Evolutionary conservation across 345 rosid species (phyloP).

Genomic region (Bruguiera gymnorhiza): DNA sequence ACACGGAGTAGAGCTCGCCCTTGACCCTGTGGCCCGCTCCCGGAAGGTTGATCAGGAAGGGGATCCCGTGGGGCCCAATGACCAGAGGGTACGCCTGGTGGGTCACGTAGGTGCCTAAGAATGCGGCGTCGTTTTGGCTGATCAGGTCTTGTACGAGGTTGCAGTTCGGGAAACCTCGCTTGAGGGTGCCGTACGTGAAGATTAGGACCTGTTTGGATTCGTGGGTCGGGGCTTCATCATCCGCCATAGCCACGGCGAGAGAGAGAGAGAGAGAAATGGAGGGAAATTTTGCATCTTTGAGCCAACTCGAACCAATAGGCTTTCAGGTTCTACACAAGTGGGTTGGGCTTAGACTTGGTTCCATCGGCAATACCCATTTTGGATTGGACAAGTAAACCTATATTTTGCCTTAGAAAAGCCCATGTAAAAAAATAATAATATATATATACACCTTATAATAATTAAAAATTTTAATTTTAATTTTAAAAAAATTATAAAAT

Average conservation of each 20-base stretch:
- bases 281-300: too few species aligned
- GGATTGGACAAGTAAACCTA: too few species aligned
- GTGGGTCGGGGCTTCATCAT: neutral
- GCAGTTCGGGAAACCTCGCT: constrained; percentile 50
- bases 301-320: too few species aligned
- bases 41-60: constrained; percentile 56
- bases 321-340: too few species aligned
- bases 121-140: constrained; percentile 40
- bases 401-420: too few species aligned
- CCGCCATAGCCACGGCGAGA: constrained; percentile 13
- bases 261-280: too few species aligned
- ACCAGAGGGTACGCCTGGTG: constrained; percentile 52
- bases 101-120: constrained; percentile 44
- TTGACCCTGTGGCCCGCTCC: constrained; percentile 48
- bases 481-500: too few species aligned
- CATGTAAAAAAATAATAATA: too few species aligned
- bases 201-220: constrained; percentile 23
- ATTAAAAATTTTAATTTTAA: too few species aligned
- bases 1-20: constrained; percentile 70
- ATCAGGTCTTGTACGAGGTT: constrained; percentile 42
- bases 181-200: constrained; percentile 72
- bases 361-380: too few species aligned
- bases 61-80: constrained; percentile 67
- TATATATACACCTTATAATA: too few species aligned
- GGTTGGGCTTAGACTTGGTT: too few species aligned